Conservation (phyloP, 495 filamentous ascomycete genomes). For the Xeromyces bisporus region DNA sequence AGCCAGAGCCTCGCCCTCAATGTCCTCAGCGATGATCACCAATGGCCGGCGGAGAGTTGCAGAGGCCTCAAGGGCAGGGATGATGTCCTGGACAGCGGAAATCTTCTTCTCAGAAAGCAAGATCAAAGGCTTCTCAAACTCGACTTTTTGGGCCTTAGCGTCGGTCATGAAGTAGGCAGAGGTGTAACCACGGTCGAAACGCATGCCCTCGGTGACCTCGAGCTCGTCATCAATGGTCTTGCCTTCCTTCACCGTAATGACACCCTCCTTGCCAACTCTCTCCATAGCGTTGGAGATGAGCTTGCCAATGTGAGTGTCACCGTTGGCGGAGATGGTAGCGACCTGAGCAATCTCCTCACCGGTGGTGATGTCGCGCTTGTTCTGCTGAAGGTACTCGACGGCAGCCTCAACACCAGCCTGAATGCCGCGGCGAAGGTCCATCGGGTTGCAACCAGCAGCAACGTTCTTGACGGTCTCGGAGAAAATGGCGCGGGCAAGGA, state of each 20-base stretch:
- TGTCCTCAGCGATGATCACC: conserved; percentile 97
- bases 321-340: conserved; percentile 94
- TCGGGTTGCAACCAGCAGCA: conserved; percentile 97
- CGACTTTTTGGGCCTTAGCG: conserved; percentile 92
- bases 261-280: conserved; percentile 98
- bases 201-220: conserved; percentile 98
- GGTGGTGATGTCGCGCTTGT: conserved; percentile 95
- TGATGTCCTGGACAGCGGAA: conserved; percentile 93
- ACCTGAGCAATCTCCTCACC: conserved; percentile 96
- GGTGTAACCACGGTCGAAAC: conserved; percentile 95
- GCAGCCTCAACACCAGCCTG: conserved; percentile 92
- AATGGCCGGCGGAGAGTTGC: conserved; percentile 89
- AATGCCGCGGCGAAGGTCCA: conserved; percentile 93
- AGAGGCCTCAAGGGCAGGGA: conserved; percentile 91
- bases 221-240: conserved; percentile 98
- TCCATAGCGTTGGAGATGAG: conserved; percentile 97
- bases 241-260: conserved; percentile 98
- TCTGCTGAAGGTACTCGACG: conserved; percentile 78
- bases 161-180: conserved; percentile 99
- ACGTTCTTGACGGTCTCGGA: conserved; percentile 99
- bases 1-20: conserved; percentile 94
- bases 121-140: conserved; percentile 98
- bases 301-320: conserved; percentile 87
- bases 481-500: conserved; percentile 96
- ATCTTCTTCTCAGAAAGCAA: conserved; percentile 99